phyloP scores from a whole-genome alignment of 1,139 yeast species.

The Sugiyamaella castrensis region DNA sequence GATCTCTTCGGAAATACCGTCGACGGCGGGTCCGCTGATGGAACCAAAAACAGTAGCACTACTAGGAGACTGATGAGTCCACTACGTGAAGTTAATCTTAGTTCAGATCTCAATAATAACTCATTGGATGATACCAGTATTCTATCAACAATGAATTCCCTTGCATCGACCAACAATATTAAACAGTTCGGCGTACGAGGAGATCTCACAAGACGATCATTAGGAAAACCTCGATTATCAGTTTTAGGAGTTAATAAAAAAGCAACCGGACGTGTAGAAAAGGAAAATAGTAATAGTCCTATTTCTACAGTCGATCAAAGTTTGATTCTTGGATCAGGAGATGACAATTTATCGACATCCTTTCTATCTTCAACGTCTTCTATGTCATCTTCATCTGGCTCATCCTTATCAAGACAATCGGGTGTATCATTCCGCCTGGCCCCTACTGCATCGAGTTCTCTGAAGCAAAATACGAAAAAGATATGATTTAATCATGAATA shows the following conservation, averaged over 20 bases:
- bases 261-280: conserved; percentile 20
- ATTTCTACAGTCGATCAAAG: conserved; percentile 4
- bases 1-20: too few relatives aligned
- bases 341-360: background rate
- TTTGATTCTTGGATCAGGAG: background rate
- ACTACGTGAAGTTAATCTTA: conserved; percentile 9
- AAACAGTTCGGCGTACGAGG: conserved; percentile 28
- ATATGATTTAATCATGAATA: background rate
- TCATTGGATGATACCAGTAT: conserved; percentile 3
- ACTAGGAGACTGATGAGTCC: conserved; percentile 7
- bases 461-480: conserved; percentile 20
- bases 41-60: conserved; percentile 1
- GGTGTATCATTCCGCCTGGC: conserved; percentile 16
- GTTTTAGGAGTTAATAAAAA: conserved; percentile 22
- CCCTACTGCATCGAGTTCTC: conserved; percentile 27
- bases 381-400: background rate
- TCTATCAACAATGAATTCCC: conserved; percentile 1
- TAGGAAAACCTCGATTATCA: conserved; percentile 13
- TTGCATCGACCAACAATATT: too few relatives aligned
- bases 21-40: too few relatives aligned
- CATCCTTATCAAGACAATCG: conserved; percentile 3
- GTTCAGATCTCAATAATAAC: conserved; percentile 6
- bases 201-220: conserved; percentile 24
- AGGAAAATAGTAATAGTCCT: conserved; percentile 22
- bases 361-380: conserved; percentile 9